Evolutionary conservation across 2,329 filamentous ascomycete species (phyloP).

Genomic region (Fusarium compactum): DNA sequence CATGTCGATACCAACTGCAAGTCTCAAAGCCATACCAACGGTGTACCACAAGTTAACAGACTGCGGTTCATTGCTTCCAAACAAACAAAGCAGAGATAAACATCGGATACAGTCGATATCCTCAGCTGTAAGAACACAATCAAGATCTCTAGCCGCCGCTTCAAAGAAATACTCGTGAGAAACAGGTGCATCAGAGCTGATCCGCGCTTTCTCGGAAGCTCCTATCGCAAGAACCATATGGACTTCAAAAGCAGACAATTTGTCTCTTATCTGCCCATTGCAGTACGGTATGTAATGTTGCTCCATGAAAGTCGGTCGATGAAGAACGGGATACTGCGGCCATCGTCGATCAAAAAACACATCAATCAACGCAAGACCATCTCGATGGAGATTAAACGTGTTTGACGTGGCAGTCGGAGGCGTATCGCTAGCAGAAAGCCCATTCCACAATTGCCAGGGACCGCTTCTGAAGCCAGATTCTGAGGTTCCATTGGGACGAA

Average conservation of each 20-base stretch:
- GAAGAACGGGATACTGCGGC: constrained; percentile 41
- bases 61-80: constrained; percentile 43
- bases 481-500: constrained; percentile 10
- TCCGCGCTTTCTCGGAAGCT: constrained; percentile 35
- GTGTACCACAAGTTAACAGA: constrained; percentile 43
- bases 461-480: constrained; percentile 40
- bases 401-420: constrained; percentile 11
- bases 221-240: constrained; percentile 44
- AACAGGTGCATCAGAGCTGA: constrained; percentile 9
- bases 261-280: constrained; percentile 7
- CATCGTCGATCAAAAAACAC: constrained; percentile 41
- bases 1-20: constrained; percentile 41
- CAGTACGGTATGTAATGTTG: constrained; percentile 36
- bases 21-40: constrained; percentile 39
- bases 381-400: constrained; percentile 29
- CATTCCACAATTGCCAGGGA: constrained; percentile 42
- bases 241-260: constrained; percentile 35
- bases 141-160: constrained; percentile 30
- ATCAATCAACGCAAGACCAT: constrained; percentile 30
- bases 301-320: constrained; percentile 42
- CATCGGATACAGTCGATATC: constrained; percentile 40
- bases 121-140: constrained; percentile 30
- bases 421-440: constrained; percentile 32
- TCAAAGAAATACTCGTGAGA: constrained; percentile 42
- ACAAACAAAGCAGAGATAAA: constrained; percentile 37